Evolutionary conservation across 768 basidiomycete species (phyloP).

Genomic region (Russula compacta): DNA sequence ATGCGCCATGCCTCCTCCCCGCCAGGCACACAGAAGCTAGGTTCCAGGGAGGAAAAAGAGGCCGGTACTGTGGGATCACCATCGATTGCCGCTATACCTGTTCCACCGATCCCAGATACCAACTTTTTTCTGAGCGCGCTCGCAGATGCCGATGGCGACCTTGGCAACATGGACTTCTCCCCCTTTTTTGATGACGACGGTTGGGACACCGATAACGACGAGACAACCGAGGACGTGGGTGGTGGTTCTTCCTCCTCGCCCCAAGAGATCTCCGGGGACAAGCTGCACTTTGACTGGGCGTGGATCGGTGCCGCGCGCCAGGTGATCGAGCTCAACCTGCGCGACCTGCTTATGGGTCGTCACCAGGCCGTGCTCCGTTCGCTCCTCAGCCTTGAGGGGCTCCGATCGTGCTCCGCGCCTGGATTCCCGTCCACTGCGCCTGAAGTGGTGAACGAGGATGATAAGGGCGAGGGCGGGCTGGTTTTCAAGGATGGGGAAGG

Average conservation of each 20-base stretch:
- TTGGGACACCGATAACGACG: neutral
- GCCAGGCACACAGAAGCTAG: neutral
- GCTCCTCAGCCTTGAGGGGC: slow-evolving; percentile 24
- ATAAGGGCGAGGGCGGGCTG: neutral
- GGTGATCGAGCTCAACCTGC: slow-evolving; percentile 44
- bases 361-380: slow-evolving; percentile 23
- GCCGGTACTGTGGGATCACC: neutral
- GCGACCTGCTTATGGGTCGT: slow-evolving; percentile 28
- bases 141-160: neutral
- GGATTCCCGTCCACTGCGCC: slow-evolving; percentile 5
- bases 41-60: neutral
- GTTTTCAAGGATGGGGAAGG: slow-evolving; percentile 28
- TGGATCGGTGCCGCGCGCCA: slow-evolving; percentile 43
- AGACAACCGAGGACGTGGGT: neutral
- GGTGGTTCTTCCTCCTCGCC: neutral
- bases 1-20: neutral
- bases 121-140: neutral
- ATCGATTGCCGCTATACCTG: neutral
- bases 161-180: neutral
- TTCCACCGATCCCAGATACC: slow-evolving; percentile 2
- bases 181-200: neutral
- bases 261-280: slow-evolving; percentile 22
- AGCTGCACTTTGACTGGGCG: slow-evolving; percentile 38
- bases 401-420: slow-evolving; percentile 25
- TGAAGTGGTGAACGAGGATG: neutral